These are phyloP conservation scores for Solanum chiquidenum DNA, from an alignment of 257 asterid species.

Conservation along the genomic window DNA sequence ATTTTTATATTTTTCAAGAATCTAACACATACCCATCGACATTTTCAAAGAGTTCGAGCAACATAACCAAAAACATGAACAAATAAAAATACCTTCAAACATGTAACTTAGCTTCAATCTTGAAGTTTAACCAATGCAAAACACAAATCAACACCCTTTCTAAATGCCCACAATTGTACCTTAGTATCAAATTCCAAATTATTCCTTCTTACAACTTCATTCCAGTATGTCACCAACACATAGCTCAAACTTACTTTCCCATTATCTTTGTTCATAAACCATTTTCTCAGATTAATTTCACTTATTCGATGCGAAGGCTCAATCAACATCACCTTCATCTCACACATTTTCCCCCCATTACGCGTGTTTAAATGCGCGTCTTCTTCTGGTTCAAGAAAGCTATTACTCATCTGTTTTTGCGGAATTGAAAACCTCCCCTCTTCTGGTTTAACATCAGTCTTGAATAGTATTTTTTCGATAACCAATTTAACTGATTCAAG, in stretches of 20 bases:
- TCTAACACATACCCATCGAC: no score
- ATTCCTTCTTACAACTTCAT: background rate
- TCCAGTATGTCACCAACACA: background rate
- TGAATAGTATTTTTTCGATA: background rate
- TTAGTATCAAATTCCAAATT: background rate
- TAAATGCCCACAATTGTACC: background rate
- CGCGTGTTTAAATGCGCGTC: background rate
- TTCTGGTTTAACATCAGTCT: background rate
- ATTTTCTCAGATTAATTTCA: background rate
- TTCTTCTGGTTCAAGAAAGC: background rate
- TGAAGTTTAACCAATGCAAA: background rate
- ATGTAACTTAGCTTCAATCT: background rate
- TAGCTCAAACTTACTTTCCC: background rate
- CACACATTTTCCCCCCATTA: background rate
- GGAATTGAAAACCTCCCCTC: background rate
- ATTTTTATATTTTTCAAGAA: no score
- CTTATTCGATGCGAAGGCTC: background rate
- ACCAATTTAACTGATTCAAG: background rate
- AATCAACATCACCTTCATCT: background rate
- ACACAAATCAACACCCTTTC: background rate
- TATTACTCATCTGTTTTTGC: background rate
- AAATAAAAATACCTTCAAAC: no score
- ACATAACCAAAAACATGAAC: no score
- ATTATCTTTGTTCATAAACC: background rate
- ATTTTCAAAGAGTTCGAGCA: no score